A percentile compares a stretch with the other conserved stretches of the same genome.
phyloP scores from a whole-genome alignment of 768 basidiomycete genomes.

The Podaxis mareebaensis region DNA sequence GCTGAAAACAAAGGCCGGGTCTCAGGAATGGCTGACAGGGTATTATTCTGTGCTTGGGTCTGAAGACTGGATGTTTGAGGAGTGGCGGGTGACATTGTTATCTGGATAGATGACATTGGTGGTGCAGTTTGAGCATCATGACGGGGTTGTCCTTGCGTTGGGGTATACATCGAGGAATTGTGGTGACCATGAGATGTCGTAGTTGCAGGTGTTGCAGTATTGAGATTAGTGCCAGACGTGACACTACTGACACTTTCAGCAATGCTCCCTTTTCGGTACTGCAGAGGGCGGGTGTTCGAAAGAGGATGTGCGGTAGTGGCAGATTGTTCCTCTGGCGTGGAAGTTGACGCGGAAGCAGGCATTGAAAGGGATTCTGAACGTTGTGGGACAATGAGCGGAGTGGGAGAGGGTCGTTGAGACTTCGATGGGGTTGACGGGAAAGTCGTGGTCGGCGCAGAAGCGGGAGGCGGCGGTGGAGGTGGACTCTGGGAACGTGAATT shows the following conservation, averaged over 20 bases:
- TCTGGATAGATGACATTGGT: slow-evolving; percentile 9
- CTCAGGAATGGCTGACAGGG: slow-evolving; percentile 4
- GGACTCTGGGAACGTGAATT: slow-evolving; percentile 19
- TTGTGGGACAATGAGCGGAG: slow-evolving; percentile 40
- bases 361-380: slow-evolving; percentile 36
- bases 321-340: slow-evolving; percentile 30
- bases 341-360: slow-evolving; percentile 30
- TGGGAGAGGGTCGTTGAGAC: slow-evolving; percentile 25
- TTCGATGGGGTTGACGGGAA: slow-evolving; percentile 18
- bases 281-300: slow-evolving; percentile 19
- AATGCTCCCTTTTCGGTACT: slow-evolving; percentile 37
- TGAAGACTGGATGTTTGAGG: background rate
- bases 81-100: slow-evolving; percentile 14
- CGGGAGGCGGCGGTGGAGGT: slow-evolving; percentile 24
- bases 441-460: slow-evolving; percentile 22
- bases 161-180: background rate
- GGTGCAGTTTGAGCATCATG: background rate
- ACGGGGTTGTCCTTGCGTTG: background rate
- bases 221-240: slow-evolving; percentile 25
- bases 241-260: slow-evolving; percentile 36
- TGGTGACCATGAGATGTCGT: slow-evolving; percentile 16
- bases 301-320: background rate
- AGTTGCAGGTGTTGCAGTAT: slow-evolving; percentile 21
- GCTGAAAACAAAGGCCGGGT: slow-evolving; percentile 14
- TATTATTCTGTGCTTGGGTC: slow-evolving; percentile 1